Evolutionary conservation across 257 asterid genomes (phyloP), one percentile per base, ranked within the genome.

Genomic region (Solanum lignicaule): DNA sequence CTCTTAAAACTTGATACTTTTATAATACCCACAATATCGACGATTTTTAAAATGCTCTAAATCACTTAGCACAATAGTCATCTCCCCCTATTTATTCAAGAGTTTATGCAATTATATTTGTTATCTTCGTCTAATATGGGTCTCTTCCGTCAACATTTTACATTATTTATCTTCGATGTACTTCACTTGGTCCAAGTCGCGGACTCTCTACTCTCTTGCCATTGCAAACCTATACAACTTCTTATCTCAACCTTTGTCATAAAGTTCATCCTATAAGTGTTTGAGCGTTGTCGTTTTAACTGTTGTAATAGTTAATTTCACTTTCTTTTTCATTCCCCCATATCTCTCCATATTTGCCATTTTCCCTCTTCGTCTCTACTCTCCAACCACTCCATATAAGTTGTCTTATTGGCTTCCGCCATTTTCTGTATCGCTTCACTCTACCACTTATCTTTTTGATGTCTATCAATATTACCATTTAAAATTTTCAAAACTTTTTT

Each of bases 401-500:
- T 0, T n/a, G 3, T 65, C 4, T 65, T 65, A 0, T 11, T 10
- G 4, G 1, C 3, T 65, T n/a, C 3, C 4, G 0, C 3, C 1
- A 11, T 65, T 1, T 1, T 10, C 2, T 65, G 15, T 7, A 65
- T 5, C 8, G 8, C 4, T 65, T 25, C 15, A 65, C 32, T n/a
- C 8, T 65, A 5, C 7, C 16, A 10, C 4, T 11, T n/a, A n/a
- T 65, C 8, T 9, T 3, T 11, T 65, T 65, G 16, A 25, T 65
- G 18, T n/a, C 32, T 5, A 65, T 0, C 72, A 2, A 0, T n/a
- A n/a, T 2, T 4, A 62, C 4, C 7, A 23, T 11, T n/a, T 8
- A 10, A 65, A 4, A 5, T 5, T n/a, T 25, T 4, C 8, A n/a
- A 65, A 0, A 7, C 25, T 21, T 58, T 3, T 21, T 21, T 21